Percentiles rank a stretch among this genome's conserved stretches.
Evolutionary conservation across 371 early-diverging fungal genomes (phyloP).

Genomic region (Batkoa obscura): DNA sequence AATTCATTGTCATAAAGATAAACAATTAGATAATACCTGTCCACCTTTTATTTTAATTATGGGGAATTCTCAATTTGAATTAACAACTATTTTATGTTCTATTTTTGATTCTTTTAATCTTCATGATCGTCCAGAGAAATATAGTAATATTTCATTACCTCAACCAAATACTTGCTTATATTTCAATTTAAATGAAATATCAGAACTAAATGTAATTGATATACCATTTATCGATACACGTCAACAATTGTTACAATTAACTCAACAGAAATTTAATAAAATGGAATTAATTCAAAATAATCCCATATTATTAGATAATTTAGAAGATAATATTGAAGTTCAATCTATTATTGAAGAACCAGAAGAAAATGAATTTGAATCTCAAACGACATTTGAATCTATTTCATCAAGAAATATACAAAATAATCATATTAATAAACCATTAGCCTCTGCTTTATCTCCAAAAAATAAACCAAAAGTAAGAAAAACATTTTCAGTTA

Average conservation of each 20-base stretch:
- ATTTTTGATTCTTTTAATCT: constrained; percentile 25
- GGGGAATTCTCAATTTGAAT: constrained; percentile 19
- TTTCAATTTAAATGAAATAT: background rate
- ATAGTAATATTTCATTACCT: background rate
- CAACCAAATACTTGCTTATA: background rate
- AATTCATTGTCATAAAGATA: background rate
- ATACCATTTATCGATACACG: background rate
- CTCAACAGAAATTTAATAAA: too few relatives aligned
- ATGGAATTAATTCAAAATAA: too few relatives aligned
- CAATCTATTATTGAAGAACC: background rate
- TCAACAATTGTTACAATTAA: too few relatives aligned
- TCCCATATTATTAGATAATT: too few relatives aligned
- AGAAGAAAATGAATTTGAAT: constrained; percentile 6
- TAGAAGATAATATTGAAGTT: too few relatives aligned
- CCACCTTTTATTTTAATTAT: constrained; percentile 19
- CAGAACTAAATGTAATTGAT: background rate
- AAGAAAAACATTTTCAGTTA: background rate
- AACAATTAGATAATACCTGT: constrained; percentile 5
- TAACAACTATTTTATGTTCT: constrained; percentile 18
- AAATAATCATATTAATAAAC: background rate
- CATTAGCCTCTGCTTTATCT: background rate
- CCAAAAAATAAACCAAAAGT: background rate
- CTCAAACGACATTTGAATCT: background rate
- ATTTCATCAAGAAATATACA: background rate
- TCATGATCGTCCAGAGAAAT: constrained; percentile 19